Conservation (phyloP, 208 protist genomes). For the Naegleria fowleri region DNA sequence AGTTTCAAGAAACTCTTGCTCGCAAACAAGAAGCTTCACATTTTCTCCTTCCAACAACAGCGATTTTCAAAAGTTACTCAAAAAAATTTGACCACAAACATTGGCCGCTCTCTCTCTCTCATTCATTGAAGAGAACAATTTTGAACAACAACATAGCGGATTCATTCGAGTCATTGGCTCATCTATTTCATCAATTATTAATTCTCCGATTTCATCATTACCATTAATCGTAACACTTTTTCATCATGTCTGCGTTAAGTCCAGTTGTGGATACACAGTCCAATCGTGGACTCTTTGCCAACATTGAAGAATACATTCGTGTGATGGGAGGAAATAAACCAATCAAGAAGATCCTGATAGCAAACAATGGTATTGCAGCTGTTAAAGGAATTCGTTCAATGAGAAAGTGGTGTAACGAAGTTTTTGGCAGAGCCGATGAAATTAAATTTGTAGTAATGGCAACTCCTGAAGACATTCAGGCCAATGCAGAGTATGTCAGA, state of each 20-base stretch:
- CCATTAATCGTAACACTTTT: no score
- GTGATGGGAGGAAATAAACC: constrained; percentile 46
- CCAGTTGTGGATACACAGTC: neutral
- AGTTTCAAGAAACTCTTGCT: no score
- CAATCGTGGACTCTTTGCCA: neutral
- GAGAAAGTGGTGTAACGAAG: constrained; percentile 86
- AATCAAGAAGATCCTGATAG: constrained; percentile 84
- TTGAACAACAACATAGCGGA: no score
- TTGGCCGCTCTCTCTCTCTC: no score
- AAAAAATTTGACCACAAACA: no score
- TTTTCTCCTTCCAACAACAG: no score
- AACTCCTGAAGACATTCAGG: constrained; percentile 94
- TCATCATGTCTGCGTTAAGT: neutral
- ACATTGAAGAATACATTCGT: neutral
- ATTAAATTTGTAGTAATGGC: constrained; percentile 95
- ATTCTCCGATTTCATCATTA: no score
- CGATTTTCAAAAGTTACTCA: no score
- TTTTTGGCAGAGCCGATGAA: constrained; percentile 80
- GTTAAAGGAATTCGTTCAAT: constrained; percentile 96
- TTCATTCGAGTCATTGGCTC: no score
- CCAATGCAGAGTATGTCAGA: constrained; percentile 95
- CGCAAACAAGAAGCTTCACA: no score
- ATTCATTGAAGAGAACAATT: no score
- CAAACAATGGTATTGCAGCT: constrained; percentile 97
- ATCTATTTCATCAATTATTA: no score